Conservation (phyloP, 192 early-diverging fungal genomes). For the Lobulomyces angularis region DNA sequence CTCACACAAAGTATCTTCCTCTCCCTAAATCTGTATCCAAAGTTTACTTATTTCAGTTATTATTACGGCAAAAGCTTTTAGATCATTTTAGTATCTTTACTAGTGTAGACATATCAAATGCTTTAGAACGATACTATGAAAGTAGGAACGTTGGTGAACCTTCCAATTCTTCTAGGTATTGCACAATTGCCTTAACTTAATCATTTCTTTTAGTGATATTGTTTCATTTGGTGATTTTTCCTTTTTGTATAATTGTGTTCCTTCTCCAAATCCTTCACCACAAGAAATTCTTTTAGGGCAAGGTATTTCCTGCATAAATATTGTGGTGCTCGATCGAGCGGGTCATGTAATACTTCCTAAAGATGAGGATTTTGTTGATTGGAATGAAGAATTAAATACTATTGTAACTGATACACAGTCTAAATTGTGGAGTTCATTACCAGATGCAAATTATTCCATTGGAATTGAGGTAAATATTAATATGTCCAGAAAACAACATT, state of each 20-base stretch:
- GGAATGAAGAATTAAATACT: conserved; percentile 8
- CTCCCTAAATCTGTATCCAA: conserved; percentile 50
- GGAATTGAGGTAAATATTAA: too few relatives aligned
- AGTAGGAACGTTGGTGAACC: conserved; percentile 1
- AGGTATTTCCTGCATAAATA: conserved; percentile 23
- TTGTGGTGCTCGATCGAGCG: conserved; percentile 16
- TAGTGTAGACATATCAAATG: conserved; percentile 9
- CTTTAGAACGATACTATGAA: conserved; percentile 1
- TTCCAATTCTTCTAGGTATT: too few relatives aligned
- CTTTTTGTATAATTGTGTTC: conserved; percentile 34
- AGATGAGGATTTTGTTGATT: conserved; percentile 9
- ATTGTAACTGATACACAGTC: too few relatives aligned
- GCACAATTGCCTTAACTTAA: too few relatives aligned
- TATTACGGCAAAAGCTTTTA: not conserved
- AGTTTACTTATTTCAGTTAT: conserved; percentile 1
- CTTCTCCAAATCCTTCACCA: conserved; percentile 9
- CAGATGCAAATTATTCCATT: too few relatives aligned
- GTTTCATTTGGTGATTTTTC: conserved; percentile 25
- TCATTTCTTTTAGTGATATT: conserved; percentile 12
- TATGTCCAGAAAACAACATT: too few relatives aligned
- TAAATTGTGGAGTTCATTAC: too few relatives aligned
- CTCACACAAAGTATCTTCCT: too few relatives aligned
- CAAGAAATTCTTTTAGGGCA: conserved; percentile 25
- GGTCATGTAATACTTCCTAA: conserved; percentile 17
- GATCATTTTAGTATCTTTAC: not conserved